Base-by-base conservation (phyloP, 345 rosid genomes). In the Ceriops zippeliana region DNA sequence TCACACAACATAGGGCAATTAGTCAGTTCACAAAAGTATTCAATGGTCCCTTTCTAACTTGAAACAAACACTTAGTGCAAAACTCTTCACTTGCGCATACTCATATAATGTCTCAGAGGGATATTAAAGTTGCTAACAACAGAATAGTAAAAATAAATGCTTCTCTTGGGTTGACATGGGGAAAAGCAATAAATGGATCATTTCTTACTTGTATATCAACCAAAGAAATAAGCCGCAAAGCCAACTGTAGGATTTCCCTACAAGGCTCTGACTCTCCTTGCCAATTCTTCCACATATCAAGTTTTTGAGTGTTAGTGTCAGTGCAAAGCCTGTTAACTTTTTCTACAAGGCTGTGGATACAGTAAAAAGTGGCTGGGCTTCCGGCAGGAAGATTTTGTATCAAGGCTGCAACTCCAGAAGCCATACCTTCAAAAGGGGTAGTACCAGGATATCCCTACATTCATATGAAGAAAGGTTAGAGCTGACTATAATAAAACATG, bases 361-460 rank as follows among this genome's bases (percentile, higher is more conserved):
- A 86, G 78, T 83, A 89, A 79, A 86, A 88, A 69, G 71, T 80
- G 68, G 97, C 90, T 21, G 99, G 96, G 81, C 96, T 88, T 71
- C 98, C 96, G 17, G 96, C 96, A 68, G 96, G 96, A 81, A 93
- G 92, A 82, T 91, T 81, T 66, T 88, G 83, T 72, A 85, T 86
- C 85, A 91, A 74, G 70, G 97, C 85, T 62, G 80, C 96, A 68
- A 91, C 87, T 57, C 97, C 99, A 22, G 93, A 84, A 80, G 99
- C 99, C 89, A 95, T 82, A 57, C 97, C 97, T 76, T 95, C 95
- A 77, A 95, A 95, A 35, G 99, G 92, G 49, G 99, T 91, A 70
- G 77, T 68, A 72, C 75, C 86, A 37, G 96, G 99, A 83, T 84
- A 91, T 58, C 79, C 87, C 99, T 95, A 74, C 62, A 77, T 38